These are phyloP conservation scores for Salix brachista DNA, from an alignment of 345 rosid genomes.

Conservation along the genomic window DNA sequence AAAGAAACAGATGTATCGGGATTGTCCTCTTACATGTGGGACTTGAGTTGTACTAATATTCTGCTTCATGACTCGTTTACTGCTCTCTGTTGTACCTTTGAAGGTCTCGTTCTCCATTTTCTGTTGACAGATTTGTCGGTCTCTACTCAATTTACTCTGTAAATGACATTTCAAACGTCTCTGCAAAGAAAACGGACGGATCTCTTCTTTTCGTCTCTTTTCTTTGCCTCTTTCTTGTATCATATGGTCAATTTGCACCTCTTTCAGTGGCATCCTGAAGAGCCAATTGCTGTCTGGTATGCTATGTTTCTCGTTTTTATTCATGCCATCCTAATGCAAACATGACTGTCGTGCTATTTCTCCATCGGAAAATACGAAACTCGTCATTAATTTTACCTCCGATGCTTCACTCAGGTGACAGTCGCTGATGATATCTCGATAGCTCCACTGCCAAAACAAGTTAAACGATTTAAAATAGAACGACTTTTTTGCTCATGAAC, in stretches of 20 bases:
- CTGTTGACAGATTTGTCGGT: not conserved
- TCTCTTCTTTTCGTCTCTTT: not conserved
- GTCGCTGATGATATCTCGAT: too few relatives aligned
- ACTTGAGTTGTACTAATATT: not conserved
- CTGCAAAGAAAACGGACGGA: not conserved
- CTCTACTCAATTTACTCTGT: not conserved
- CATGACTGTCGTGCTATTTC: not conserved
- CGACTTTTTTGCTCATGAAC: too few relatives aligned
- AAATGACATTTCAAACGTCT: not conserved
- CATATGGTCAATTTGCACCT: not conserved
- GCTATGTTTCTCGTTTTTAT: not conserved
- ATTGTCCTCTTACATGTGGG: not conserved
- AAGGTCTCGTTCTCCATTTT: not conserved
- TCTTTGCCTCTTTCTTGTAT: not conserved
- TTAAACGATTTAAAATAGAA: too few relatives aligned
- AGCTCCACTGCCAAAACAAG: too few relatives aligned
- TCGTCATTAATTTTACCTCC: not conserved
- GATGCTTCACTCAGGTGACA: not conserved
- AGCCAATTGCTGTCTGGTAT: not conserved
- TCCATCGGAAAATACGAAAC: not conserved
- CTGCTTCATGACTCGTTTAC: not conserved
- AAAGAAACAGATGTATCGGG: not conserved
- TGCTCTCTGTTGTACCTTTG: not conserved
- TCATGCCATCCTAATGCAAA: not conserved
- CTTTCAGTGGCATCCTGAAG: not conserved